Evolutionary conservation across 129 eudicot genomes (phyloP).

Genomic region (Ambrosia trifida): DNA sequence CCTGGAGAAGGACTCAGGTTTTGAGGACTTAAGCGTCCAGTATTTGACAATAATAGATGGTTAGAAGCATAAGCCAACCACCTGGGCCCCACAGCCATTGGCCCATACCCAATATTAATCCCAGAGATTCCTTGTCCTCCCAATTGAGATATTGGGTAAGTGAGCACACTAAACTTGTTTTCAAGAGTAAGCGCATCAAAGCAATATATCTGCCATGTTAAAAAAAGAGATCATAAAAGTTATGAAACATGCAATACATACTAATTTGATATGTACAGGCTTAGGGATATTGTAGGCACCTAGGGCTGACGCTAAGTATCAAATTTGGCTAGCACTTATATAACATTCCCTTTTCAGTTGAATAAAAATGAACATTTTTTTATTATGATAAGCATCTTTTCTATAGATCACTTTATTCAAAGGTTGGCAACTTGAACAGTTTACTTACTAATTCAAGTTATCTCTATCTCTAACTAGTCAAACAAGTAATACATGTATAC

Average conservation of each 20-base stretch:
- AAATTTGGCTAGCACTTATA: not conserved
- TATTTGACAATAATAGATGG: conserved; percentile 64
- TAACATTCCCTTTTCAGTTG: not conserved
- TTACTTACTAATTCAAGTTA: not conserved
- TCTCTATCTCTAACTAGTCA: not conserved
- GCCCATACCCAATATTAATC: conserved; percentile 85
- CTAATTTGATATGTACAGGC: conserved; percentile 15
- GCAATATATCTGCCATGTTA: conserved; percentile 81
- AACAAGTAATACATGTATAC: not conserved
- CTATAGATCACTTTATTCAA: conserved; percentile 10
- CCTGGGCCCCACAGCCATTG: conserved; percentile 93
- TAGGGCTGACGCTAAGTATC: not conserved
- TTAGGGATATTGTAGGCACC: conserved; percentile 2
- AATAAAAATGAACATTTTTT: not conserved
- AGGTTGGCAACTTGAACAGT: not conserved
- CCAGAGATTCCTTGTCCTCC: conserved; percentile 72
- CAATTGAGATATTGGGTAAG: conserved; percentile 83
- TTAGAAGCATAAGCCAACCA: conserved; percentile 98
- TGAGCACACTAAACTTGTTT: conserved; percentile 84
- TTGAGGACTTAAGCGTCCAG: conserved; percentile 87
- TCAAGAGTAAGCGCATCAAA: conserved; percentile 90
- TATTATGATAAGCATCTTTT: not conserved
- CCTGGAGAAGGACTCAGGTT: conserved; percentile 80
- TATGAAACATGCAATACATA: conserved; percentile 9
- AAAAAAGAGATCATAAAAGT: conserved; percentile 20